These are phyloP conservation scores for Dianthus caryophyllus DNA, from an alignment of 148 eudicot species.

Conservation along the genomic window DNA sequence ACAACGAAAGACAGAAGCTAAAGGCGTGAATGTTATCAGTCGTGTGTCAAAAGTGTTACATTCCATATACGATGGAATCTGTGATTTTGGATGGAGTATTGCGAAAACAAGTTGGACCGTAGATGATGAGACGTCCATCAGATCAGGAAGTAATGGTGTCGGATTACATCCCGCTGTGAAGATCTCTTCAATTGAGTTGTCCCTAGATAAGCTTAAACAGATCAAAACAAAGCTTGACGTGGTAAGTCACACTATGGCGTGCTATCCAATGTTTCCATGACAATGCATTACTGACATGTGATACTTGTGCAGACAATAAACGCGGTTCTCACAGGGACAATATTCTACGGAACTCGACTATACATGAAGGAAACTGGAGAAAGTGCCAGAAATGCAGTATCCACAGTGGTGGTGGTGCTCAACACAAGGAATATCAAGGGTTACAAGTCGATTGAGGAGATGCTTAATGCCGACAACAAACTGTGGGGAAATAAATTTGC, in stretches of 20 bases:
- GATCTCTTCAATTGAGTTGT: slow-evolving; percentile 41
- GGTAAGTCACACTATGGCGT: slow-evolving; percentile 30
- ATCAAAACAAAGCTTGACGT: slow-evolving; percentile 47
- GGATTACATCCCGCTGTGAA: slow-evolving; percentile 41
- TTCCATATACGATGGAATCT: slow-evolving; percentile 24
- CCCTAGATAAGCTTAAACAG: slow-evolving; percentile 45
- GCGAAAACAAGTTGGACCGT: slow-evolving; percentile 41
- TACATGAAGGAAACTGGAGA: slow-evolving; percentile 48
- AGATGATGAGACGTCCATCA: slow-evolving; percentile 50
- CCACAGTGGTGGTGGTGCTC: slow-evolving; percentile 64
- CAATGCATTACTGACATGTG: not conserved
- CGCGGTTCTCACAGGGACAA: slow-evolving; percentile 54
- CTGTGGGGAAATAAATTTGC: slow-evolving; percentile 81
- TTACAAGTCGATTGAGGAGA: slow-evolving; percentile 55
- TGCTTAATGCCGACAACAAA: slow-evolving; percentile 38
- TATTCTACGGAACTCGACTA: slow-evolving; percentile 49
- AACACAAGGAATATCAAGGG: slow-evolving; percentile 62
- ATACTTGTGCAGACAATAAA: slow-evolving; percentile 59
- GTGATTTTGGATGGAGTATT: slow-evolving; percentile 58
- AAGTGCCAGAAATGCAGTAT: slow-evolving; percentile 23
- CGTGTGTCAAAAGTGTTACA: slow-evolving; percentile 19
- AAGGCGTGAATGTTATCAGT: not conserved
- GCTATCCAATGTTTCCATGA: too few species aligned
- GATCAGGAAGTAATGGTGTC: slow-evolving; percentile 43
- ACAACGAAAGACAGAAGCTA: not conserved